Evolutionary conservation across 805 yeast genomes (phyloP), one percentile per base, ranked within the genome.

Genomic region (Kodamaea neixiangensis): DNA sequence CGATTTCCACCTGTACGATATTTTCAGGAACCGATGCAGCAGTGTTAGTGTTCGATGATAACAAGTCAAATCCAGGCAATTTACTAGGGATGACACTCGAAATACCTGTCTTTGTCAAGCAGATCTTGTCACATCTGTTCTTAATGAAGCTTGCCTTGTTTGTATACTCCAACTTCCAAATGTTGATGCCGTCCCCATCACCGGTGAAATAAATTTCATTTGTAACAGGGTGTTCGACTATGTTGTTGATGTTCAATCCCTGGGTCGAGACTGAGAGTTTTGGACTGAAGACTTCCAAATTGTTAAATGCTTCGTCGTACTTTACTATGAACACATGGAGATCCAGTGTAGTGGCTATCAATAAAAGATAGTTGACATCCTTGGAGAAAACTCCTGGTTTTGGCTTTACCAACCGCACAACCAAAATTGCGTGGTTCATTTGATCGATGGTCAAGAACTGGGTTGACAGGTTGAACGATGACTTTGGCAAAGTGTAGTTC

Each of bases 131-230:
- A 62, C 96, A 88, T 59, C 85, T 87, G 61, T 88, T 86, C 55
- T 85, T 82, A 64, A 90, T 90, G 89, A 97, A 93, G 49, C 89
- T 86, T 44, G 90, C 94, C 20, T 87, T 80, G 56, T 85, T 87
- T 5, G 92, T 80, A 64, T 94, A 94, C 52, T 82, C 85, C 49
- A 94, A 73, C 63, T 89, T 93, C 97, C 97, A 94, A 40, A 94
- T 76, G 58, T 92, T 83, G 34, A 76, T 70, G 1, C 91, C 93
- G 57, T 88, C 90, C 17, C 85, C 82, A 38, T 78, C 79, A n/a
- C 96, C 96, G 7, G 88, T 78, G 66, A 96, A 89, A 64, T 89
- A 89, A 4, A 94, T 81, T 50, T 93, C 91, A 44, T 89, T 87
- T 0, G 94, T 84, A 41, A 72, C 68, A 17, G 82, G 81, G 59